Evolutionary conservation across 73 alveolate species (phyloP).

Genomic region (Tetrahymena borealis): DNA sequence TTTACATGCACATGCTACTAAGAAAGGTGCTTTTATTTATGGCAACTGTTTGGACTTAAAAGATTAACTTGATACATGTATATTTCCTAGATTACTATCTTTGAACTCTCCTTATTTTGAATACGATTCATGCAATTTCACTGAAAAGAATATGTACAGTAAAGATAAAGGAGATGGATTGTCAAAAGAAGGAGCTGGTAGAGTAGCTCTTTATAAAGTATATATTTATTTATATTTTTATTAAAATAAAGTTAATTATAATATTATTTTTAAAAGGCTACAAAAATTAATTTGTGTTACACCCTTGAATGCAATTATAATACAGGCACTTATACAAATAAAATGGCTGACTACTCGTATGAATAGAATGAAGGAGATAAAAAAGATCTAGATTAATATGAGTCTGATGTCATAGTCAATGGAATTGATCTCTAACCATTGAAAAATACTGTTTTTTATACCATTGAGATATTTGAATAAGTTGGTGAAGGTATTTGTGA

Average conservation of each 20-base stretch:
- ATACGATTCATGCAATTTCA: slow-evolving; percentile 70
- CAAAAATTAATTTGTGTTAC: slow-evolving; percentile 80
- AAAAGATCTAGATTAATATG: not conserved
- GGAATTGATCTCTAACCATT: not conserved
- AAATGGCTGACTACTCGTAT: not conserved
- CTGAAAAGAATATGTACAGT: slow-evolving; percentile 80
- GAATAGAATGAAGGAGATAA: not conserved
- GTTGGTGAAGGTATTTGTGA: not conserved
- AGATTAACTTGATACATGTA: slow-evolving; percentile 26
- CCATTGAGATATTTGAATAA: not conserved
- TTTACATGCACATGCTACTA: slow-evolving; percentile 96
- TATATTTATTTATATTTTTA: no score
- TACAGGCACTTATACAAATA: slow-evolving; percentile 44
- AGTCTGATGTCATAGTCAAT: not conserved
- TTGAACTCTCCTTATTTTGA: slow-evolving; percentile 88
- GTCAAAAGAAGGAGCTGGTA: slow-evolving; percentile 92
- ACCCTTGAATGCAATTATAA: slow-evolving; percentile 95
- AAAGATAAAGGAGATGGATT: slow-evolving; percentile 80
- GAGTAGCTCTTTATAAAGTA: slow-evolving; percentile 84
- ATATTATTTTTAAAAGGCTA: slow-evolving; percentile 35
- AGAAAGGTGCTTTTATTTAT: slow-evolving; percentile 88
- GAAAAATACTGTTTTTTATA: not conserved
- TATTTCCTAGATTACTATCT: slow-evolving; percentile 78
- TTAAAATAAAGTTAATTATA: not conserved
- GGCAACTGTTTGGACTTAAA: slow-evolving; percentile 52